Evolutionary conservation across 352 stramenopile species (phyloP), one percentile per base, ranked within the genome.

Genomic region (Blastocystis sp.): DNA sequence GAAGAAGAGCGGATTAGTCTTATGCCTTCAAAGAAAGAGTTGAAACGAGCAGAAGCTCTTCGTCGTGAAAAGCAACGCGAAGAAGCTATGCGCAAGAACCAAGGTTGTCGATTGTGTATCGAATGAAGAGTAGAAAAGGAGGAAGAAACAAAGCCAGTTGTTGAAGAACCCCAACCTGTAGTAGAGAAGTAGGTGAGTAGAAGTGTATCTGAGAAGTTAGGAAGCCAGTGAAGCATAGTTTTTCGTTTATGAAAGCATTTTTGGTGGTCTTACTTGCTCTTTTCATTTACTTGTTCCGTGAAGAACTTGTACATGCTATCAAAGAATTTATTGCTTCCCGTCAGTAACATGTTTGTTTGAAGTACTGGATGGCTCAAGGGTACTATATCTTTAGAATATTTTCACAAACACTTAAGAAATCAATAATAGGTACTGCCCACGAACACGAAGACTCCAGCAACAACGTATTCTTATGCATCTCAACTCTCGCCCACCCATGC

Each of bases 401-500:
- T 33, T 62, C 19, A n/a, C 30, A 78, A 53, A 78, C 30, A 78
- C 5, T 3, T 73, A 22, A 87, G 75, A 87, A 87, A 44, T 87
- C 75, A 33, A 87, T 70, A 35, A 96, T 92, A 0, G 94, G 94
- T 17, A 96, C 93, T 30, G 93, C 94, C 94, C 94, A 96, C 91
- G 95, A 93, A 77, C 75, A 87, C 7, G 15, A 22, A 6, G 93
- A 87, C 90, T 96, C 94, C 68, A 96, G 95, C 53, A 92, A 93
- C 58, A 96, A 89, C 87, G 96, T 95, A 91, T 97, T 94, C 91
- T 94, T 92, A 89, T 95, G 93, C 93, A 95, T 95, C 75, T 93
- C 87, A 59, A 97, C 95, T 76, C 93, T 92, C 92, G 96, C 96
- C 93, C 94, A 97, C 57, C 95, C 94, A 48, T 97, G 93, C 90